Evolutionary conservation across 129 eudicot species (phyloP).

Genomic region (Saussurea involucrata): DNA sequence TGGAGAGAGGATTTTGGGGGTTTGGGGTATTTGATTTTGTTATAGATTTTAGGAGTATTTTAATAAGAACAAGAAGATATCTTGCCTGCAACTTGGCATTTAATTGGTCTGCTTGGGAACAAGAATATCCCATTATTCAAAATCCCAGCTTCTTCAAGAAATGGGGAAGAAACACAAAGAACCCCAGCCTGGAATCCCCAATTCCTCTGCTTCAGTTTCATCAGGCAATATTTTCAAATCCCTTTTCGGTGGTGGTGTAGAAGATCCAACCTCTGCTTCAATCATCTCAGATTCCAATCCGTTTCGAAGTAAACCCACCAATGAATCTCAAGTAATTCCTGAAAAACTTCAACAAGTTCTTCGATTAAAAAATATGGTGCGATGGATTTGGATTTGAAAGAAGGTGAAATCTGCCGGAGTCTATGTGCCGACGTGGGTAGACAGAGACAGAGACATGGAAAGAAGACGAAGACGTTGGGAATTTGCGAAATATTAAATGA

Average conservation of each 20-base stretch:
- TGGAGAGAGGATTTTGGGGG: constrained; percentile 60
- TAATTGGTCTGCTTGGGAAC: constrained; percentile 27
- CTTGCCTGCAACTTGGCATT: constrained; percentile 16
- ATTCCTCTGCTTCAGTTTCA: constrained; percentile 29
- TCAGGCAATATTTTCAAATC: constrained; percentile 56
- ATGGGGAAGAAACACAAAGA: constrained; percentile 42
- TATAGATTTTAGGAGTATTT: background rate
- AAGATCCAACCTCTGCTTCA: constrained; percentile 19
- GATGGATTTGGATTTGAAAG: constrained; percentile 18
- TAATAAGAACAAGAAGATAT: background rate
- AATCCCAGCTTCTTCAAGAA: constrained; percentile 2
- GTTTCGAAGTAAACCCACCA: constrained; percentile 49
- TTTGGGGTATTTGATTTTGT: constrained; percentile 46
- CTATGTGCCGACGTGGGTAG: too few species aligned
- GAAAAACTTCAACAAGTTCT: constrained; percentile 15
- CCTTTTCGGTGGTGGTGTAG: constrained; percentile 54
- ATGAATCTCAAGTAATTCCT: constrained; percentile 10
- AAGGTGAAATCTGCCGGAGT: too few species aligned
- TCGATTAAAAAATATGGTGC: constrained; percentile 45
- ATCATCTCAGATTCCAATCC: constrained; percentile 76
- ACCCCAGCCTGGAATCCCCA: constrained; percentile 26
- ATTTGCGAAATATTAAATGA: too few species aligned
- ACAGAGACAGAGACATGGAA: too few species aligned
- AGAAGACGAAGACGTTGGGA: too few species aligned
- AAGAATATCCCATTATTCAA: too few species aligned